Base-by-base conservation (phyloP, 805 yeast genomes). In the Candida insectorum region DNA sequence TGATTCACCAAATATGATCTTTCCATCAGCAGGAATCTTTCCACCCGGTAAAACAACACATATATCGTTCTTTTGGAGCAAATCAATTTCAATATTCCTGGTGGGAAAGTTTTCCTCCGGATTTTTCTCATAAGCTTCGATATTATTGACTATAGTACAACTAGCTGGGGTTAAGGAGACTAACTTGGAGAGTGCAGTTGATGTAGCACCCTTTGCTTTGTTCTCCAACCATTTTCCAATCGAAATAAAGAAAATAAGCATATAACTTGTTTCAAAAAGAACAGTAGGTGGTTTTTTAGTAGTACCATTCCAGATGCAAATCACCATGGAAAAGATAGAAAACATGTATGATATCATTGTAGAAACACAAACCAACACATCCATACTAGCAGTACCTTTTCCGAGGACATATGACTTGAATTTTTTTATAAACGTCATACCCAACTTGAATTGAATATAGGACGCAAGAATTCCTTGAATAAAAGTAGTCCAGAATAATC, bases 171-270 rank as follows among this genome's bases (percentile, higher is more conserved):
- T 74, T 35, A 93, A 62, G 2, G 89, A 79, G 28, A 94, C 69
- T 27, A 93, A 69, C 44, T 79, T 77, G 0, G 96, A 82, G 25
- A 93, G 68, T 0, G 97, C 95, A 3, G 85, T 75, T 0, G 97
- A 85, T 0, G 97, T 93, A 39, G 85, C 86, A 4, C 97, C 95
- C 52, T 93, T 87, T 2, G 98, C 97, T 43, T 74, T 78, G 57
- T 85, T 85, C 52, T 93, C 99, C 15, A 89, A 65, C 74, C 85
- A 84, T 60, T 93, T 91, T 2, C 99, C 99, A 28, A 88, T 62
- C 6, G 93, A 74, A 17, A 93, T 88, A 56, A 88, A 93, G 4
- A 80, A 62, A 31, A 91, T 71, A 26, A 93, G 68, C 94, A 94
- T 86, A 11, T 81, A 78, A 1, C 87, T 72, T 0, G 97, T 88